Conservation (phyloP, 176 grass and related monocot species). For the sorghum (Sorghum bicolor) region Sorghum_bicolor_NCBIv3 NC_012872.2:67275501-67276000, state of each 20-base stretch:
- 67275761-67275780: not conserved
- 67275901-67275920: not conserved
- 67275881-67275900: not conserved
- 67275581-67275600: not conserved
- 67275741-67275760: not conserved
- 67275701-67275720: not conserved
- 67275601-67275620: not conserved
- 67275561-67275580: not conserved
- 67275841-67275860: not conserved
- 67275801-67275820: not conserved
- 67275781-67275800: not conserved
- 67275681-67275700: not conserved
- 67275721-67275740: not conserved
- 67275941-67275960: constrained; percentile 16
- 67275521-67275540: not conserved
- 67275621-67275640: not conserved
- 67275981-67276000: not conserved
- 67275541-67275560: not conserved
- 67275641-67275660: not conserved
- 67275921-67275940: not conserved
- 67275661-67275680: not conserved
- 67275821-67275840: not conserved
- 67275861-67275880: not conserved
- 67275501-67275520: not conserved
- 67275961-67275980: not conserved